A percentile compares a stretch with the other conserved stretches of the same genome.
phyloP scores from a whole-genome alignment of 2,329 filamentous ascomycete genomes.

The Colletotrichum gloeosporioides region DNA sequence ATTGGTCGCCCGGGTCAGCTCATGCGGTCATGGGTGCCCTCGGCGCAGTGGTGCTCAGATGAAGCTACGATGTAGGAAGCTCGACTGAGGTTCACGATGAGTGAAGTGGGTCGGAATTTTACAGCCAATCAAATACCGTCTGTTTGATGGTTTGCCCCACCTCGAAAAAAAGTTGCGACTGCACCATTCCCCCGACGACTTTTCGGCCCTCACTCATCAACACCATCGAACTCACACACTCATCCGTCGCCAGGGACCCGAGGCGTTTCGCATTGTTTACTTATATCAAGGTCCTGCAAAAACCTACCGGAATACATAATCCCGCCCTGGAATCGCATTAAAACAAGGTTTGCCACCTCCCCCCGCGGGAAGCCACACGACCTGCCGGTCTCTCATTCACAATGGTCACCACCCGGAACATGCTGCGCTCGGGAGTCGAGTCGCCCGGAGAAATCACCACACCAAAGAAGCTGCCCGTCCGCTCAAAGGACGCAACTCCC shows the following conservation, averaged over 20 bases:
- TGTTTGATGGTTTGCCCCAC: constrained; percentile 1
- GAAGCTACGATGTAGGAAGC: background rate
- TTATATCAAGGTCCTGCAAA: background rate
- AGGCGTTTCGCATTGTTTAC: background rate
- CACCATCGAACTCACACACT: background rate
- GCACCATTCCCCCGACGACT: background rate
- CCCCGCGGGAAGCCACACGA: background rate
- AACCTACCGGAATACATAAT: background rate
- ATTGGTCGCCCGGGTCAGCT: background rate
- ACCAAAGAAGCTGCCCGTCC: constrained; percentile 35
- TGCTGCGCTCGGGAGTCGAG: constrained; percentile 18
- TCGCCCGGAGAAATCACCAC: background rate
- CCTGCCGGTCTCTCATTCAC: background rate
- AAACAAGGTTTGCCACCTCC: background rate
- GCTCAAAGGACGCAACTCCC: constrained; percentile 33
- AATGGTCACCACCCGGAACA: constrained; percentile 24
- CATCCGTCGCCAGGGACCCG: background rate
- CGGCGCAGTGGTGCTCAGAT: background rate
- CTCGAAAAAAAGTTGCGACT: constrained; percentile 12
- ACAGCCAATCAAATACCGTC: background rate
- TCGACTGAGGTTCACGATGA: background rate
- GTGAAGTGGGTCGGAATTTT: constrained; percentile 16
- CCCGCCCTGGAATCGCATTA: background rate
- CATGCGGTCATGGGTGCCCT: background rate
- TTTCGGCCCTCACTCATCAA: background rate